Evolutionary conservation across 108 stramenopile species (phyloP).

Genomic region (Cyclotella baltica): DNA sequence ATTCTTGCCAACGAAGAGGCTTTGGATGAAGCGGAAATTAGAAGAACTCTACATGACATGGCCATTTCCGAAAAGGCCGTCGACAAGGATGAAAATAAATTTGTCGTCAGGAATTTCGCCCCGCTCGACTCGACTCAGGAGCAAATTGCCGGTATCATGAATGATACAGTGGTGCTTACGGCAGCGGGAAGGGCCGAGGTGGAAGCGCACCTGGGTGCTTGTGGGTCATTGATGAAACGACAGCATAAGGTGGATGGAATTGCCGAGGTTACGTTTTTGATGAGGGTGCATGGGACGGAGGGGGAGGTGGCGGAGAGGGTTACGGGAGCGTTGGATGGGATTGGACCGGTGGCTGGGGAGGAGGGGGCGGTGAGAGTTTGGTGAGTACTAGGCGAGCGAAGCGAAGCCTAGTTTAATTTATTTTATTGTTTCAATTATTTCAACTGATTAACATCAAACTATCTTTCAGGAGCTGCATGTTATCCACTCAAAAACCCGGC

Average conservation of each 20-base stretch:
- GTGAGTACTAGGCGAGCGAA: too few relatives aligned
- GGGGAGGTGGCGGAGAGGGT: constrained; percentile 75
- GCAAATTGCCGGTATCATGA: constrained; percentile 63
- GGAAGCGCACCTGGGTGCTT: constrained; percentile 51
- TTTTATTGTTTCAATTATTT: not conserved
- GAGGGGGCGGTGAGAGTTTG: constrained; percentile 63
- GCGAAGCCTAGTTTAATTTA: not conserved
- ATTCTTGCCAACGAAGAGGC: constrained; percentile 51
- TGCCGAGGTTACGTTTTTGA: constrained; percentile 75
- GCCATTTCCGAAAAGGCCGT: constrained; percentile 39
- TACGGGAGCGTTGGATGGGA: constrained; percentile 66
- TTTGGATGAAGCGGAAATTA: constrained; percentile 51
- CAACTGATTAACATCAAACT: constrained; percentile 1
- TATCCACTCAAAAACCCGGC: constrained; percentile 57
- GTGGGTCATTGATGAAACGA: constrained; percentile 53
- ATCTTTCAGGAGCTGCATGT: constrained; percentile 59
- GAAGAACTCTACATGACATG: constrained; percentile 62
- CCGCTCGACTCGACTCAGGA: constrained; percentile 56
- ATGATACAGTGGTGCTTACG: constrained; percentile 58
- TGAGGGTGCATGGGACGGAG: constrained; percentile 75
- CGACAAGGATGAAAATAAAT: constrained; percentile 69
- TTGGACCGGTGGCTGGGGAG: constrained; percentile 52
- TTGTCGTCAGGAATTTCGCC: constrained; percentile 76
- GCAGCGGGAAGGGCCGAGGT: constrained; percentile 54
- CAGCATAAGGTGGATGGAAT: constrained; percentile 61